Evolutionary conservation across 352 stramenopile genomes (phyloP).

Genomic region (Elongisporangium undulatum): DNA sequence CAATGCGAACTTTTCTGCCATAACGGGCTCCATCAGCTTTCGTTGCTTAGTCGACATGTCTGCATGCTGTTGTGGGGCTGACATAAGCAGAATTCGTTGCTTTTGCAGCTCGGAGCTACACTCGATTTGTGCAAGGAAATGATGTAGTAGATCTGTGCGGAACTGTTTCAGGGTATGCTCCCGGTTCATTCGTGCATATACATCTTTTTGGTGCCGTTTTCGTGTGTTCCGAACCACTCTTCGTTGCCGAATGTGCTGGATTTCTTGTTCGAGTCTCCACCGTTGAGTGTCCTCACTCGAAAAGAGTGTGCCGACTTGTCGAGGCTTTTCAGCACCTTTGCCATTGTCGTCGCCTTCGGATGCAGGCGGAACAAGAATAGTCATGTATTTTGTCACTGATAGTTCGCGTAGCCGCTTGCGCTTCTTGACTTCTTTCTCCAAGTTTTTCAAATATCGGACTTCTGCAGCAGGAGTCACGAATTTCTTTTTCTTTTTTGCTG

Average conservation of each 20-base stretch:
- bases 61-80: slow-evolving; percentile 36
- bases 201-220: slow-evolving; percentile 32
- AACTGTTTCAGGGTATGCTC: slow-evolving; percentile 46
- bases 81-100: slow-evolving; percentile 53
- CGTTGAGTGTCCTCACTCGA: slow-evolving; percentile 33
- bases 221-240: slow-evolving; percentile 24
- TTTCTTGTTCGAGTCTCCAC: slow-evolving; percentile 44
- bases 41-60: slow-evolving; percentile 28
- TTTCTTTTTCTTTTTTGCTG: slow-evolving; percentile 25
- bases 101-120: slow-evolving; percentile 49
- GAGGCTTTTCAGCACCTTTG: slow-evolving; percentile 9
- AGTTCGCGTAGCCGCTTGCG: slow-evolving; percentile 32
- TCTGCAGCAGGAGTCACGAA: slow-evolving; percentile 53
- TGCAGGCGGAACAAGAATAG: slow-evolving; percentile 23
- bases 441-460: slow-evolving; percentile 39
- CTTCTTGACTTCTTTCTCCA: slow-evolving; percentile 30
- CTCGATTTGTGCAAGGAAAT: slow-evolving; percentile 42
- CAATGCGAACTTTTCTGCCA: slow-evolving; percentile 36
- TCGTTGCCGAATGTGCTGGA: slow-evolving; percentile 36
- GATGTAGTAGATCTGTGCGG: slow-evolving; percentile 32
- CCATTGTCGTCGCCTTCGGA: neutral
- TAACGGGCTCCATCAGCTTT: slow-evolving; percentile 43
- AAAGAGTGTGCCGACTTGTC: slow-evolving; percentile 42
- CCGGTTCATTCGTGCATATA: slow-evolving; percentile 31
- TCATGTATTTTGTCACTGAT: slow-evolving; percentile 30